Percentiles rank a stretch among this genome's conserved stretches.
Evolutionary conservation across 2,329 filamentous ascomycete species (phyloP).

Genomic region (Diaporthe sp.): DNA sequence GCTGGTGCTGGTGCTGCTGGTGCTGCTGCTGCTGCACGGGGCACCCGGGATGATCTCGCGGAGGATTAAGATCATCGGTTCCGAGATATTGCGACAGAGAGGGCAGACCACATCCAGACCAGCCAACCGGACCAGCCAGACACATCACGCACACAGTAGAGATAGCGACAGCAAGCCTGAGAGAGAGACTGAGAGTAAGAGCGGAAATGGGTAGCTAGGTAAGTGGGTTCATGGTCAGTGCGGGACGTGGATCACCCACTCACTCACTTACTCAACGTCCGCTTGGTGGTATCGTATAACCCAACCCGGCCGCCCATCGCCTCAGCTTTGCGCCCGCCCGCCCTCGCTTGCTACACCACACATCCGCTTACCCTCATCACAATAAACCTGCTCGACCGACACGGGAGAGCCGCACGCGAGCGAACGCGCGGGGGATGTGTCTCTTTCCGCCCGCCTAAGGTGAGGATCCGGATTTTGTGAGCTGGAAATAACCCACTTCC

Average conservation of each 20-base stretch:
- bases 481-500: not conserved
- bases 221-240: not conserved
- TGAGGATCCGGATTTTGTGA: not conserved
- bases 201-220: not conserved
- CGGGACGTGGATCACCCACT: not conserved
- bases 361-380: too few relatives aligned
- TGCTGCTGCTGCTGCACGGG: slow-evolving; percentile 6
- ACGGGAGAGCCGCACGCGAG: slow-evolving; percentile 8
- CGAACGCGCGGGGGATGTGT: slow-evolving; percentile 11
- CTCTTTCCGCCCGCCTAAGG: not conserved
- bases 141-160: not conserved
- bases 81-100: slow-evolving; percentile 5
- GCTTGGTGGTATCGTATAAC: not conserved
- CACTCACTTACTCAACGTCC: slow-evolving; percentile 3
- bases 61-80: slow-evolving; percentile 28
- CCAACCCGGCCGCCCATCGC: not conserved
- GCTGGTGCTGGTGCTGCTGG: too few relatives aligned
- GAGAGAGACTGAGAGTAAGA: not conserved
- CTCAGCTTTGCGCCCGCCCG: slow-evolving; percentile 25
- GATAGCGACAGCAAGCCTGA: too few relatives aligned
- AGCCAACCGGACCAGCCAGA: not conserved
- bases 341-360: slow-evolving; percentile 5
- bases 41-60: slow-evolving; percentile 24
- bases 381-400: not conserved
- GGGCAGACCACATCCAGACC: not conserved